Evolutionary conservation across 345 rosid genomes (phyloP).

Genomic region (Lenwebbia sp.): DNA sequence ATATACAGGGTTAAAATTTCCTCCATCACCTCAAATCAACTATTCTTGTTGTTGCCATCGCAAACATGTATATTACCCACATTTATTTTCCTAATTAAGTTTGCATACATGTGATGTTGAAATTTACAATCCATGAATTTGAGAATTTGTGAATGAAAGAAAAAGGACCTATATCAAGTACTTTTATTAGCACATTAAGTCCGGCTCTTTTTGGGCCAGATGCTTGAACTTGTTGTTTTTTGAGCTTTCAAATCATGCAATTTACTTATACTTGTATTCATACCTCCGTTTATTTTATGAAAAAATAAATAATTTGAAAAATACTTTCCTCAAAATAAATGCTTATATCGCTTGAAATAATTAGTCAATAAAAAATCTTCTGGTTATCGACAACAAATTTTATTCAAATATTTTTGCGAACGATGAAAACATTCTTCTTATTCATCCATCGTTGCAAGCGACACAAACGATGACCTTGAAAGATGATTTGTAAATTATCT

Average conservation of each 20-base stretch:
- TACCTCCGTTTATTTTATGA: background rate
- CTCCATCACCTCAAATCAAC: background rate
- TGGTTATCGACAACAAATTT: background rate
- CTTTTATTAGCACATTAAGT: background rate
- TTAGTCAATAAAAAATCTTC: background rate
- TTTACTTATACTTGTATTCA: background rate
- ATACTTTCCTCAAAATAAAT: background rate
- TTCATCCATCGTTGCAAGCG: background rate
- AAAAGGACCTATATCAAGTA: background rate
- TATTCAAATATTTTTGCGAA: background rate
- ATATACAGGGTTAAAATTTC: background rate
- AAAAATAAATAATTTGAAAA: background rate
- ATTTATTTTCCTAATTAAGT: background rate
- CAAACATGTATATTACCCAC: background rate
- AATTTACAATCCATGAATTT: background rate
- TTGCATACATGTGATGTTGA: background rate
- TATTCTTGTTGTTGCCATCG: background rate
- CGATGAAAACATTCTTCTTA: background rate
- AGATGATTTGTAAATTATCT: no score
- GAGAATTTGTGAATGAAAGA: background rate
- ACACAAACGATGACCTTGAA: background rate
- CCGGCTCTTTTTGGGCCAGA: background rate
- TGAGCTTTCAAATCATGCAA: background rate
- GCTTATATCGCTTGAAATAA: background rate
- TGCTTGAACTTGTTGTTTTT: background rate